phyloP scores from a whole-genome alignment of 257 asterid genomes.

The Solanum virginianum region DNA sequence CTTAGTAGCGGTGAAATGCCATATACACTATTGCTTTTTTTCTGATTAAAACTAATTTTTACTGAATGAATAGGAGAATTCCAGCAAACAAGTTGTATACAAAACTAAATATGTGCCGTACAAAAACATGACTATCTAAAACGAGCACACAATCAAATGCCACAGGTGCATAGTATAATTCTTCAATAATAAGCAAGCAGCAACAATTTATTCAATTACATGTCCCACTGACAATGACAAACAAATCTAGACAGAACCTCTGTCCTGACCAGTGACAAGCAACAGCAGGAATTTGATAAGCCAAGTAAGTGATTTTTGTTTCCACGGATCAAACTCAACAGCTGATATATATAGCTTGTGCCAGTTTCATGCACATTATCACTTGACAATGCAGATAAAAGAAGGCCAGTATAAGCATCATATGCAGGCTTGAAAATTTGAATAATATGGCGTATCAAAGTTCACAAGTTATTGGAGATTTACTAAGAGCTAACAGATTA shows the following conservation, averaged over 20 bases:
- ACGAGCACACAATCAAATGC: not conserved
- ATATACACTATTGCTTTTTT: not conserved
- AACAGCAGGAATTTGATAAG: not conserved
- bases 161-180: not conserved
- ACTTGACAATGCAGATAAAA: not conserved
- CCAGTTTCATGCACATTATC: not conserved
- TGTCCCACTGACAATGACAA: not conserved
- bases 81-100: not conserved
- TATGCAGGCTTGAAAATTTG: not conserved
- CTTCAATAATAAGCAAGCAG: not conserved
- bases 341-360: not conserved
- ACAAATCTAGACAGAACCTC: not conserved
- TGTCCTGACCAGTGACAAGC: not conserved
- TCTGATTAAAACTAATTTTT: not conserved
- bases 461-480: not conserved
- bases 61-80: not conserved
- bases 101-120: not conserved
- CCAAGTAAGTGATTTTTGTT: not conserved
- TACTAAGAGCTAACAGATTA: not conserved
- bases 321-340: not conserved
- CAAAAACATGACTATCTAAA: not conserved
- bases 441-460: not conserved
- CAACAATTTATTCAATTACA: not conserved
- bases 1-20: not conserved
- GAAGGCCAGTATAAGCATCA: not conserved